Evolutionary conservation across 441 rosid species (phyloP), one percentile per base, ranked within the genome.

Genomic region (Flueggea neowawraea): DNA sequence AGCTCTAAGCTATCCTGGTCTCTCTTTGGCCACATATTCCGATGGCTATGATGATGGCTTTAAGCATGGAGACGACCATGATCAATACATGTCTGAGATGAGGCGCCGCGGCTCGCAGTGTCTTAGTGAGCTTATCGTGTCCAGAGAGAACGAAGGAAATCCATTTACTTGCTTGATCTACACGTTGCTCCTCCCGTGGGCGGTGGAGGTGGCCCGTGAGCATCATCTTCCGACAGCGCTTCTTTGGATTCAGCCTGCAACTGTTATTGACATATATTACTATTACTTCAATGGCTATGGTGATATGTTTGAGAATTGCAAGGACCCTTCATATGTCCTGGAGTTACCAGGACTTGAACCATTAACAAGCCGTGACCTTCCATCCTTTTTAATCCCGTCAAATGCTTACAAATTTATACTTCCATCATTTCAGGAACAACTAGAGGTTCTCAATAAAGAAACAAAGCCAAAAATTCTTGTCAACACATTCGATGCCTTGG

Each of bases 401-500:
- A 53, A 58, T 39, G 22, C 39, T 12, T 22, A 71, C 3, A 4
- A 52, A 6, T 51, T 50, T 4, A 6, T 12, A 8, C 41, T 53
- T 10, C 65, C 71, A 3, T 2, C n/a, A 2, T 17, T 70, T 17
- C 15, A 16, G 44, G 52, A 58, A 31, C 81, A 67, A 14, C 43
- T 73, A 10, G 68, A 61, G 49, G 39, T 2, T 13, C 69, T 65
- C 5, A 51, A 62, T 55, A 16, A 59, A 43, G 78, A 64, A 31
- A 45, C 45, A 4, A 55, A 62, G 1, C 62, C 67, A 0, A 61
- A 44, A 44, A 64, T 72, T 3, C 66, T 76, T 15, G 52, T 72
- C 10, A 76, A 76, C 58, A 76, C 80, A 11, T 72, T 76, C 31
- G 74, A 76, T 60, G 71, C 69, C 0, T 54, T 76, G 11, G 80